These are phyloP conservation scores for Corynascus novoguineensis DNA, from an alignment of 495 filamentous ascomycete species.

Conservation along the genomic window DNA sequence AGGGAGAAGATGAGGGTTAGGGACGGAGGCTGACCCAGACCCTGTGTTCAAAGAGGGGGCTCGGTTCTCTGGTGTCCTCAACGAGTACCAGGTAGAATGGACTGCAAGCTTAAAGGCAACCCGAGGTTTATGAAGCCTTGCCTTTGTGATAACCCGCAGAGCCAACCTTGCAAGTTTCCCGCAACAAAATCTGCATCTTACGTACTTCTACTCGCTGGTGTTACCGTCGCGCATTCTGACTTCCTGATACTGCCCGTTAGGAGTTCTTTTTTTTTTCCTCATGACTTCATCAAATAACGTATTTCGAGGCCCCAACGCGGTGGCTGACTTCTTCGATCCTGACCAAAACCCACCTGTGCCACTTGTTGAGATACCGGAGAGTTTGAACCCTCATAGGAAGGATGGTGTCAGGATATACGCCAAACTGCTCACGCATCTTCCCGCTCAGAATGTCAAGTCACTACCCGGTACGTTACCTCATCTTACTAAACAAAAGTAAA, in stretches of 20 bases:
- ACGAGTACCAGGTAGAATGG: too few species aligned
- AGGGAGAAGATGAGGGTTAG: too few species aligned
- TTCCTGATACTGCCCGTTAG: not conserved
- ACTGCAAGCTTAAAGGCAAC: too few species aligned
- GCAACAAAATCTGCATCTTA: too few species aligned
- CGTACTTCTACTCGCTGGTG: too few species aligned
- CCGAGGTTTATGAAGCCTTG: too few species aligned
- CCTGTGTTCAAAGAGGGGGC: too few species aligned
- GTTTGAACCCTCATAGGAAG: conserved; percentile 50
- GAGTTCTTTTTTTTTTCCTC: not conserved
- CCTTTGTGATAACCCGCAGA: too few species aligned
- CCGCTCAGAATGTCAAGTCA: conserved; percentile 59
- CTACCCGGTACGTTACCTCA: conserved; percentile 56
- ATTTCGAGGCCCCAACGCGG: conserved; percentile 49
- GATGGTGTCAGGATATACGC: conserved; percentile 60
- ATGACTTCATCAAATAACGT: conserved; percentile 36
- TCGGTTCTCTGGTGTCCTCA: too few species aligned
- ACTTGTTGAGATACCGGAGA: conserved; percentile 53
- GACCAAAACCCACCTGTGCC: conserved; percentile 52
- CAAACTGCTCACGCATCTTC: conserved; percentile 59
- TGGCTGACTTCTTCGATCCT: conserved; percentile 55
- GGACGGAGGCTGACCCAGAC: too few species aligned
- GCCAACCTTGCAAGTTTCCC: too few species aligned
- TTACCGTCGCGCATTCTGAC: not conserved
- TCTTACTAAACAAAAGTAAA: too few species aligned